phyloP scores from a whole-genome alignment of 225 moss, liverwort and hornwort species.

The Marchantia paleacea region DNA sequence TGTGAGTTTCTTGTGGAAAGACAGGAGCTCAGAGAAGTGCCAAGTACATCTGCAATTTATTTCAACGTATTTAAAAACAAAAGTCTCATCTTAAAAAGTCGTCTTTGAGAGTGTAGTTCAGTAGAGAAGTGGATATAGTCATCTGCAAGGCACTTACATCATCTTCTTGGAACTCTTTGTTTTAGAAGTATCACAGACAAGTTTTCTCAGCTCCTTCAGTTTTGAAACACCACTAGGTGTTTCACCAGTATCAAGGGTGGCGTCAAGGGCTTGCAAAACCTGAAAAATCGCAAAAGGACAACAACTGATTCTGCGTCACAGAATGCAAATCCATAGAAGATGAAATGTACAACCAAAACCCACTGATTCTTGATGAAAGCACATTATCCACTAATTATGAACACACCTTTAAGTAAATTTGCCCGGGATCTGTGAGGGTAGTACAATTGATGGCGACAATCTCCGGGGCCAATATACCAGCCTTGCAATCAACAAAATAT shows the following conservation, averaged over 20 bases:
- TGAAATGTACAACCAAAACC: not conserved
- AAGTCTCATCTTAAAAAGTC: not conserved
- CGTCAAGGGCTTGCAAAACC: conserved; percentile 69
- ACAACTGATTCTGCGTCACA: not conserved
- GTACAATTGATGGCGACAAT: conserved; percentile 76
- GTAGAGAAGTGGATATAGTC: not conserved
- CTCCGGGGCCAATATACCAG: conserved; percentile 56
- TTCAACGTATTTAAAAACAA: not conserved
- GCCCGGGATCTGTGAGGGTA: conserved; percentile 75
- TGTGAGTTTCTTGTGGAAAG: not conserved
- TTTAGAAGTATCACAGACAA: conserved; percentile 52
- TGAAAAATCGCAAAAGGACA: conserved; percentile 13
- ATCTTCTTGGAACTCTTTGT: conserved; percentile 48
- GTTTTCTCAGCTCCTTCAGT: conserved; percentile 63
- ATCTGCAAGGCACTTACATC: conserved; percentile 54
- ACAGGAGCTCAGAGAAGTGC: not conserved
- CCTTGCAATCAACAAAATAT: conserved; percentile 35
- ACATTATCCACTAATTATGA: not conserved
- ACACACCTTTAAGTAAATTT: conserved; percentile 66
- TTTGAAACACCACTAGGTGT: conserved; percentile 40
- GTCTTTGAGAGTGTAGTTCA: not conserved
- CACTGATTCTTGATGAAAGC: not conserved
- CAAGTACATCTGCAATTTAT: not conserved
- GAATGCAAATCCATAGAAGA: not conserved
- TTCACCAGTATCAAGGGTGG: conserved; percentile 34